phyloP scores from a whole-genome alignment of 306 rosid species.

The Castanopsis chinensis region DNA sequence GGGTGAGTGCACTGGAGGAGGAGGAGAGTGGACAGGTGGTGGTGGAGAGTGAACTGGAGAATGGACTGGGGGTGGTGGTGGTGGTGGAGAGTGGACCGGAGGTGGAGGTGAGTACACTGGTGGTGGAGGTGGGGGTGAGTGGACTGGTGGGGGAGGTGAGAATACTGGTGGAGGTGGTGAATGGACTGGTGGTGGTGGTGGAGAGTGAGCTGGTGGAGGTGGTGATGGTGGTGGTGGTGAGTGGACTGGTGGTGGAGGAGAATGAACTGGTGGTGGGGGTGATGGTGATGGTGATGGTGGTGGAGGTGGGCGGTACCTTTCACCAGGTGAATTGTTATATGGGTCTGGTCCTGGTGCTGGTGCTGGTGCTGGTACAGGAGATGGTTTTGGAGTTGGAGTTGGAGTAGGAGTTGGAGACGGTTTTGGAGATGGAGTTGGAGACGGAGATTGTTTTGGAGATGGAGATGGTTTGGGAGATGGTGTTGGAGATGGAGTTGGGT shows the following conservation, averaged over 20 bases:
- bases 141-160: conserved; percentile 1
- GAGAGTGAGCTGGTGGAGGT: not conserved
- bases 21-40: not conserved
- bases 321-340: not conserved
- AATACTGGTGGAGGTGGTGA: not conserved
- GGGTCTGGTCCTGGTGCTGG: conserved; percentile 1
- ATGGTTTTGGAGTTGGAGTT: not conserved
- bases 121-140: conserved; percentile 20
- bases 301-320: not conserved
- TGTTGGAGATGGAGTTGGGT: not conserved
- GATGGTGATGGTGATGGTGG: not conserved
- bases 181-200: not conserved
- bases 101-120: not conserved
- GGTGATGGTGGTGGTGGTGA: not conserved
- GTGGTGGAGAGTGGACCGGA: not conserved
- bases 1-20: not conserved
- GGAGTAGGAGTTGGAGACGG: not conserved
- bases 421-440: not conserved
- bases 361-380: not conserved
- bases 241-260: not conserved
- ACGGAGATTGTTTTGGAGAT: not conserved
- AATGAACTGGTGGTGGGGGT: not conserved
- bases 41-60: not conserved
- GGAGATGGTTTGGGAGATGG: not conserved
- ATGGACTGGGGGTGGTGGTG: not conserved